Evolutionary conservation across 1,139 yeast genomes (phyloP), one percentile per base, ranked within the genome.

Genomic region (Suhomyces choctaworum): DNA sequence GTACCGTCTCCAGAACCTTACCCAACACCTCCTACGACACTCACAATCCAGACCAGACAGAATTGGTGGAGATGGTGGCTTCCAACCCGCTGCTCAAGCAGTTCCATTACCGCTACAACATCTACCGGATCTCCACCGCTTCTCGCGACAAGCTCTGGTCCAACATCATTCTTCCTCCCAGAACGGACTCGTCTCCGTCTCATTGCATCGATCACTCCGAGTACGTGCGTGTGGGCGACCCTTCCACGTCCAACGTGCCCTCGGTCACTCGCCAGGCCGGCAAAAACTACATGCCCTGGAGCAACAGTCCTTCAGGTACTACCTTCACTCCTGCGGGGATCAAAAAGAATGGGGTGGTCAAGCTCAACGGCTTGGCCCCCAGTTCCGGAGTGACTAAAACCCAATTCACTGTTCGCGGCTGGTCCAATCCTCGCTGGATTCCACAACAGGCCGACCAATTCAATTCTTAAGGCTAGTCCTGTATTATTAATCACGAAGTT

Each of bases 371-470:
- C 6, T 33, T 47, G 27, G 62, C 69, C 15, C 74, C 75, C 5
- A 64, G 58, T 30, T 58, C 69, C 11, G 73, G 74, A 5, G 51
- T 64, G 10, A 58, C 72, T 7, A 55, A 49, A 29, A 51, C 64
- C 24, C 82, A 76, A 45, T 76, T 65, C 46, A 76, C 80, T 7
- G 70, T 70, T 11, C 73, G 68, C 44, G 80, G 80, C 4, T 76
- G 81, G 81, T 62, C 69, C 41, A 69, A 73, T 45, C 53, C 64
- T 40, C 54, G 78, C 40, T 76, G 80, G 80, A 33, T 60, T 12
- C 26, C 24, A 23, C 16, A 32, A 15, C 16, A 11, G 4, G 7
- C 25, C 25, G 16, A 28, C 23, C 25, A 16, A 24, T 35, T 34
- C 29, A 34, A 26, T 34, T 34, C 37, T 27, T 12, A 14, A 29